These are phyloP conservation scores for Podospora sp. DNA, from an alignment of 495 filamentous ascomycete genomes.

Conservation along the genomic window DNA sequence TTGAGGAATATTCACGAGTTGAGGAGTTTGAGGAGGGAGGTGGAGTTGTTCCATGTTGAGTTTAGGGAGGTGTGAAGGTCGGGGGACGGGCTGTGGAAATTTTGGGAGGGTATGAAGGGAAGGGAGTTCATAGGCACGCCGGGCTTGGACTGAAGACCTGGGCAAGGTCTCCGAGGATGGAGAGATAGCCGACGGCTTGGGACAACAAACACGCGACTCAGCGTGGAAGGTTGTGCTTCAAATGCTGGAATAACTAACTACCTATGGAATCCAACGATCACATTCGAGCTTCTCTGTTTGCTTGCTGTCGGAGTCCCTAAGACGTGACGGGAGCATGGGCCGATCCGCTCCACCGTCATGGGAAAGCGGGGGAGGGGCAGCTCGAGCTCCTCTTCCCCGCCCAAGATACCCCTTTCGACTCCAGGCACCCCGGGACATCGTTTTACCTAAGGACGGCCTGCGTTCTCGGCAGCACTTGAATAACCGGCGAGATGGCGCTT, in stretches of 20 bases:
- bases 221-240: too few species aligned
- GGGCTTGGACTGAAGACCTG: too few species aligned
- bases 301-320: neutral
- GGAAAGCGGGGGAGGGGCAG: neutral
- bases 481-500: slow-evolving; percentile 17
- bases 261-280: too few species aligned
- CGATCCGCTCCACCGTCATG: neutral
- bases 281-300: too few species aligned
- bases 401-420: neutral
- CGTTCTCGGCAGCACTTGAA: slow-evolving; percentile 24
- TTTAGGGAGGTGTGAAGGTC: slow-evolving; percentile 18
- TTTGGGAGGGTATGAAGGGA: neutral
- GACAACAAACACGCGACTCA: too few species aligned
- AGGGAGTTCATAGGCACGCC: too few species aligned
- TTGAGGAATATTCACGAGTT: slow-evolving; percentile 22
- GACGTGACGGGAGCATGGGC: neutral
- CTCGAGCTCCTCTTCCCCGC: neutral
- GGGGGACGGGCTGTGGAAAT: neutral
- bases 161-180: too few species aligned
- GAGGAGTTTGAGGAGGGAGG: slow-evolving; percentile 18
- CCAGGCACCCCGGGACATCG: slow-evolving; percentile 26
- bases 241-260: too few species aligned
- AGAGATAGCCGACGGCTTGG: too few species aligned
- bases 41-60: slow-evolving; percentile 28
- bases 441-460: slow-evolving; percentile 27